Percentiles rank a stretch among this genome's conserved stretches.
Conservation (phyloP, 345 rosid genomes). For the Fremontodendron californicum region DNA sequence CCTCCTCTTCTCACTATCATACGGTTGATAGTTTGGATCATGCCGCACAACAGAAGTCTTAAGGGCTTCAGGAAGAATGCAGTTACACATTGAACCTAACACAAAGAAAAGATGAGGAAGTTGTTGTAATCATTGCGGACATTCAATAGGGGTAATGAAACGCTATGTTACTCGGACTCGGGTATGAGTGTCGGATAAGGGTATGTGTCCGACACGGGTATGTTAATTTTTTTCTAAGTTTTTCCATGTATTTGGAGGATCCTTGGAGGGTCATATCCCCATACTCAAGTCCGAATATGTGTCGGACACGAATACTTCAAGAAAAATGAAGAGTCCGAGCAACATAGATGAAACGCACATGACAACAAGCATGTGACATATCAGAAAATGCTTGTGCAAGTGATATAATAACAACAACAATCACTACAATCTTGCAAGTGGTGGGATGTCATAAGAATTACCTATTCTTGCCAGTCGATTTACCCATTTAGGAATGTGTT, state of each 20-base stretch:
- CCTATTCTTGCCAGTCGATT: conserved; percentile 92
- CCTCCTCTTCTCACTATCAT: conserved; percentile 66
- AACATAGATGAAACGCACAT: too few species aligned
- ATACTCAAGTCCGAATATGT: too few species aligned
- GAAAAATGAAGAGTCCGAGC: too few species aligned
- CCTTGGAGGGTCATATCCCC: too few species aligned
- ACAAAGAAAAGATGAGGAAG: conserved; percentile 1
- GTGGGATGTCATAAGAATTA: conserved; percentile 24
- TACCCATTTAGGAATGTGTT: conserved; percentile 86
- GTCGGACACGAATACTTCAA: too few species aligned
- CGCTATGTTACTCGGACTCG: too few species aligned
- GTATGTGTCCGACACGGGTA: too few species aligned
- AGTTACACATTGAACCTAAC: conserved; percentile 83
- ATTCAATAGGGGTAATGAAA: conserved; percentile 14
- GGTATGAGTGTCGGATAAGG: too few species aligned
- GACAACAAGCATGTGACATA: conserved; percentile 4
- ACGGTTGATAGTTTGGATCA: conserved; percentile 49
- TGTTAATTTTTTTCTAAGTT: too few species aligned
- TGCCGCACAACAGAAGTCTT: conserved; percentile 54
- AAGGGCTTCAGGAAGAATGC: conserved; percentile 80
- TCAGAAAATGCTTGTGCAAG: background rate
- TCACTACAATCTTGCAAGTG: background rate
- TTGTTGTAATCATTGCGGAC: conserved; percentile 14
- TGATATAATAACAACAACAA: background rate
- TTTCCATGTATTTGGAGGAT: too few species aligned